phyloP scores from a whole-genome alignment of 2,329 filamentous ascomycete genomes.

The Coniochaeta sp. region DNA sequence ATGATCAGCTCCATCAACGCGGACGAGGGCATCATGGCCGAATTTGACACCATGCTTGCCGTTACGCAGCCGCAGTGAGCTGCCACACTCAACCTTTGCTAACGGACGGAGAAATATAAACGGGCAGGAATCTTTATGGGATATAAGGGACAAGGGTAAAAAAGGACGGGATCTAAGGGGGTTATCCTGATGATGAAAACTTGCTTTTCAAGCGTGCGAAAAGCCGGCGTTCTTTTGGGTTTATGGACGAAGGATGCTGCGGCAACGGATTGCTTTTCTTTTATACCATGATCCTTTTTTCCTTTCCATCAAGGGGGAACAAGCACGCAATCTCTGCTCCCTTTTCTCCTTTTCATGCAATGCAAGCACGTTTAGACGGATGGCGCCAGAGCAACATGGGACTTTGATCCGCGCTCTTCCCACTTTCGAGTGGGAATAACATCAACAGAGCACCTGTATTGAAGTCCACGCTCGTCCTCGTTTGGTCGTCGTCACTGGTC shows the following conservation, averaged over 20 bases:
- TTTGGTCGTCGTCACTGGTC: too few relatives aligned
- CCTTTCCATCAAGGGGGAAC: too few relatives aligned
- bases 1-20: slow-evolving; percentile 47
- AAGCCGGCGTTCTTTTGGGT: neutral
- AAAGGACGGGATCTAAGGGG: neutral
- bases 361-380: too few relatives aligned
- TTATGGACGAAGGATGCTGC: neutral
- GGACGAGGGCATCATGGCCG: slow-evolving; percentile 52
- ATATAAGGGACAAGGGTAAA: neutral
- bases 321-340: too few relatives aligned
- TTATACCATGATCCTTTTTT: neutral
- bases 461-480: too few relatives aligned
- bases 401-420: too few relatives aligned
- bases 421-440: too few relatives aligned
- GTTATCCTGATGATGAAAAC: neutral
- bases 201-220: neutral
- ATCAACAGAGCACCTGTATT: too few relatives aligned
- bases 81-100: too few relatives aligned
- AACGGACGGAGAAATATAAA: too few relatives aligned
- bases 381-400: too few relatives aligned
- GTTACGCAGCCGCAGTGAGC: slow-evolving; percentile 10
- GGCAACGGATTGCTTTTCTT: neutral
- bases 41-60: slow-evolving; percentile 37
- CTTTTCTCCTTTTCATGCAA: too few relatives aligned
- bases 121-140: neutral